phyloP scores from a whole-genome alignment of 805 yeast genomes.

The Yarrowia sp. region DNA sequence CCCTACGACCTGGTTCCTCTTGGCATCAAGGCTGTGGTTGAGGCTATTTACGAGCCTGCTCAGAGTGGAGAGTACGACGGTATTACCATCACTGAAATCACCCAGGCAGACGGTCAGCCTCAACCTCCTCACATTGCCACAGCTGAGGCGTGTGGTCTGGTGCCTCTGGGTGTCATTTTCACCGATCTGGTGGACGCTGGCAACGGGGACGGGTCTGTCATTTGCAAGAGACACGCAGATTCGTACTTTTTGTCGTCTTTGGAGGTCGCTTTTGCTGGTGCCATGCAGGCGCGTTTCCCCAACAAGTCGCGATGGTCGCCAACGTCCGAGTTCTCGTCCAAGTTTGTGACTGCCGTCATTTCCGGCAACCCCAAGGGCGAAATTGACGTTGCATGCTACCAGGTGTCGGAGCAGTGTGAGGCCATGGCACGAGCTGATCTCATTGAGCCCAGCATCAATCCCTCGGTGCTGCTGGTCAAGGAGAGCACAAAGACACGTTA shows the following conservation, averaged over 20 bases:
- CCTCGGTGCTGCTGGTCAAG: constrained; percentile 78
- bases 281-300: constrained; percentile 64
- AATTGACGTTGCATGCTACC: constrained; percentile 87
- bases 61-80: constrained; percentile 88
- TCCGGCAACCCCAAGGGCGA: constrained; percentile 87
- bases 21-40: constrained; percentile 91
- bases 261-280: constrained; percentile 80
- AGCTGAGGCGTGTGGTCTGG: constrained; percentile 58
- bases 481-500: constrained; percentile 70
- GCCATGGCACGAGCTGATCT: constrained; percentile 83
- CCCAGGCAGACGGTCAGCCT: constrained; percentile 35
- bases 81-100: constrained; percentile 59
- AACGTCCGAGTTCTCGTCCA: constrained; percentile 70
- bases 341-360: constrained; percentile 88
- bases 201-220: constrained; percentile 77
- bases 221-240: constrained; percentile 89
- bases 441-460: constrained; percentile 83
- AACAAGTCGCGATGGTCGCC: constrained; percentile 62
- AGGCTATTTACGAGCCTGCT: constrained; percentile 90
- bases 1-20: constrained; percentile 79
- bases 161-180: constrained; percentile 76
- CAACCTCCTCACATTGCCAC: constrained; percentile 45
- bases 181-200: constrained; percentile 91
- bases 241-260: constrained; percentile 86
- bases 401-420: constrained; percentile 83